Base-by-base conservation (phyloP, 495 filamentous ascomycete species). In the Neurospora sp. region DNA sequence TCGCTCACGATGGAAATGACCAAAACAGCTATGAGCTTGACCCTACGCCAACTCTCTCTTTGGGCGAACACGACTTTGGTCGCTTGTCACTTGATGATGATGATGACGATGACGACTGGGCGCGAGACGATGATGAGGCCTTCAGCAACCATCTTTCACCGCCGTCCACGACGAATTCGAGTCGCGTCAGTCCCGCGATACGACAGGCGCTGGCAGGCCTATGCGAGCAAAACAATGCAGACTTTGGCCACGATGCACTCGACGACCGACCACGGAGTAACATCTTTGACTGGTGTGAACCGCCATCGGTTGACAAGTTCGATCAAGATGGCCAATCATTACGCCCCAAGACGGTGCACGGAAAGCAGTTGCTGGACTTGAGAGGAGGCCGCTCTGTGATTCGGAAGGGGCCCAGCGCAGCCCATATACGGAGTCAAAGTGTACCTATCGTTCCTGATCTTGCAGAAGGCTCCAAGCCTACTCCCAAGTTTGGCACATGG, bases 351-450 rank as follows among this genome's bases (percentile, higher is more conserved):
- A 97, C 94, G 12, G 92, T 96, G 48, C 94, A 98, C 83, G 94
- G 92, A 3, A 98, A 96, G 82, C 93, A 97, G 80, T 87, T 90
- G 77, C 84, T 86, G 69, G 88, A 93, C 74, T 78, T 85, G 69
- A 86, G 93, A 79, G 93, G 91, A 68, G 94, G 93, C 75, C 90
- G 93, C 70, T 82, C 90, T 37, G 83, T 88, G 38, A 92, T 88
- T 74, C 91, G 95, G 61, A 92, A 94, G 75, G 89, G 88, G 18
- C 91, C 93, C 40, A 92, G 86, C 74, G 88, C 90, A 2, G 83
- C 93, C 31, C 96, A 98, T 79, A 85, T 97, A 65, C 90, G 96
- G 68, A 98, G 96, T 78, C 94, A 97, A 78, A 99, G 96, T 80
- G 94, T 99, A n/a, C 96, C 96, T 0, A 88, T 96, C 18, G 89